A percentile compares a stretch with the other conserved stretches of the same genome.
phyloP scores from a whole-genome alignment of 2,329 filamentous ascomycete genomes.

The Helicocarpus griseus region DNA sequence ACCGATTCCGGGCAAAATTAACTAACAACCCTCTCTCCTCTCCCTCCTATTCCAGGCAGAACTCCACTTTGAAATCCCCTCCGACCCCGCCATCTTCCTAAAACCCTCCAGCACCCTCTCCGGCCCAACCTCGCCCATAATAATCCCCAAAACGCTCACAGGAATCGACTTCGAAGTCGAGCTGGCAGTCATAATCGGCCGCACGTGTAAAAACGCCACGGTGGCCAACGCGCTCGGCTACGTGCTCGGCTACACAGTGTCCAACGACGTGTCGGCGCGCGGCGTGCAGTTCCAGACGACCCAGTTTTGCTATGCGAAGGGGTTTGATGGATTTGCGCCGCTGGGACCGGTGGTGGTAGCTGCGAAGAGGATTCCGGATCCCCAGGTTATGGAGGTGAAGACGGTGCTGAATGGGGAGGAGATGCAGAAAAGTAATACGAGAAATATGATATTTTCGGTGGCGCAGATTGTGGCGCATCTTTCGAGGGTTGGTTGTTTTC shows the following conservation, averaged over 20 bases:
- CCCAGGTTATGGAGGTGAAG: constrained; percentile 32
- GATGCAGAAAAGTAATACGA: constrained; percentile 34
- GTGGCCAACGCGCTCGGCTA: constrained; percentile 50
- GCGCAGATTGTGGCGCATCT: constrained; percentile 23
- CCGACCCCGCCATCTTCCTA: constrained; percentile 49
- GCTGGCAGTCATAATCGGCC: constrained; percentile 48
- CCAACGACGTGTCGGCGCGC: constrained; percentile 55
- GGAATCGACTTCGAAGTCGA: constrained; percentile 50
- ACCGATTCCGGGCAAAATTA: no score
- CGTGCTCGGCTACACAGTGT: constrained; percentile 53
- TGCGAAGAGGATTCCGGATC: constrained; percentile 34
- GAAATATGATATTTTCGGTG: constrained; percentile 36
- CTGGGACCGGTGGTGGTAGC: constrained; percentile 43
- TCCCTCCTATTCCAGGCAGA: not conserved
- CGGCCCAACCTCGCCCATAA: constrained; percentile 42
- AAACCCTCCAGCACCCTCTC: constrained; percentile 47
- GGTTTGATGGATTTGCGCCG: constrained; percentile 44
- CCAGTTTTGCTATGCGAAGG: constrained; percentile 52
- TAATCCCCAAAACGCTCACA: constrained; percentile 46
- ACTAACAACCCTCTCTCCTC: constrained; percentile 32
- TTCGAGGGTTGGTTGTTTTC: constrained; percentile 9
- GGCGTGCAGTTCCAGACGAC: constrained; percentile 45
- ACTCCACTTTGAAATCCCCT: constrained; percentile 32
- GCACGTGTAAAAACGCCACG: constrained; percentile 44
- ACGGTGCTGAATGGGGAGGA: constrained; percentile 41